These are phyloP conservation scores for Suhomyces wounanorum DNA, from an alignment of 1,139 yeast genomes.

Conservation along the genomic window DNA sequence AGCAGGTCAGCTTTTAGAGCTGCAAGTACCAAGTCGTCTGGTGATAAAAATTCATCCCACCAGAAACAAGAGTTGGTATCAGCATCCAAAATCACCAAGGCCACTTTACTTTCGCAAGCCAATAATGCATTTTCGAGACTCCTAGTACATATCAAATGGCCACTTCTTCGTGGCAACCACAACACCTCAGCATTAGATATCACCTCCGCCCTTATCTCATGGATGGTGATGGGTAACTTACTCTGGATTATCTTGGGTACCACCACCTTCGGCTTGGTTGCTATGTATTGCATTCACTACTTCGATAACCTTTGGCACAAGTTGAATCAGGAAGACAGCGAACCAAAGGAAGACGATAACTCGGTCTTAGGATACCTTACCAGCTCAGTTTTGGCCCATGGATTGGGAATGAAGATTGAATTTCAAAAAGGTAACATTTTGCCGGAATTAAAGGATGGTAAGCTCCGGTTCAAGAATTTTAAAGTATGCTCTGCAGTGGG, in stretches of 20 bases:
- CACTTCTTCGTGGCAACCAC: slow-evolving; percentile 51
- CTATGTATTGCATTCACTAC: slow-evolving; percentile 50
- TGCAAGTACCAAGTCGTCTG: neutral
- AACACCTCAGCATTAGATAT: slow-evolving; percentile 54
- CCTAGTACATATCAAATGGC: slow-evolving; percentile 59
- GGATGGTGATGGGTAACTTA: slow-evolving; percentile 56
- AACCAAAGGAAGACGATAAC: slow-evolving; percentile 18
- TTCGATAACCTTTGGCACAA: slow-evolving; percentile 34
- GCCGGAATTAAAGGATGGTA: slow-evolving; percentile 60
- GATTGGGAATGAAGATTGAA: slow-evolving; percentile 39
- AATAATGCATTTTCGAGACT: slow-evolving; percentile 44
- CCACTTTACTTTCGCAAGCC: slow-evolving; percentile 46
- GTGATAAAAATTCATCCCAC: neutral
- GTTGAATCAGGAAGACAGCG: slow-evolving; percentile 13
- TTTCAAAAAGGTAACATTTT: slow-evolving; percentile 40
- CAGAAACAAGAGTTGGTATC: neutral
- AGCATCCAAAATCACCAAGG: slow-evolving; percentile 29
- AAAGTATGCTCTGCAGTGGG: slow-evolving; percentile 29
- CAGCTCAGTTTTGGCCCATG: slow-evolving; percentile 41
- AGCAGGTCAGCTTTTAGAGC: neutral
- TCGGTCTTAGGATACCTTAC: slow-evolving; percentile 38
- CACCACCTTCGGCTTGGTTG: slow-evolving; percentile 60
- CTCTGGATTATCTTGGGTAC: slow-evolving; percentile 66
- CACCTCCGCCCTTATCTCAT: slow-evolving; percentile 58
- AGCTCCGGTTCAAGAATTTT: slow-evolving; percentile 59